These are phyloP conservation scores for Tillandsia fasciculata DNA, from an alignment of 176 grass and related monocot species.

Conservation along the genomic window DNA sequence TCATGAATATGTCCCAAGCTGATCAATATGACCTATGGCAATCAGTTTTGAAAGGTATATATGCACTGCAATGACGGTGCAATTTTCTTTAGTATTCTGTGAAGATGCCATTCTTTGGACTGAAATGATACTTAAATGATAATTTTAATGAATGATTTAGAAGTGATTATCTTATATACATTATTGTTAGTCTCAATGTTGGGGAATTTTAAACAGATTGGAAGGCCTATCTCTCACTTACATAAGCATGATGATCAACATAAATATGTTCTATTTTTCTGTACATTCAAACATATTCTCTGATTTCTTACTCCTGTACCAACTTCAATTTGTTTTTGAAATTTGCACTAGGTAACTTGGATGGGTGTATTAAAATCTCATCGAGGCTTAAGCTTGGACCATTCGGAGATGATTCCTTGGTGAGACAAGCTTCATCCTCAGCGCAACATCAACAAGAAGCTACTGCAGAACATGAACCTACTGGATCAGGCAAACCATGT, in stretches of 20 bases:
- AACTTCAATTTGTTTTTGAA: not conserved
- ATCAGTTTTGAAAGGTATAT: slow-evolving; percentile 72
- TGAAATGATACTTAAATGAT: not conserved
- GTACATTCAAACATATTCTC: not conserved
- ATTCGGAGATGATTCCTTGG: slow-evolving; percentile 51
- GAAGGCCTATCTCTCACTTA: too few species aligned
- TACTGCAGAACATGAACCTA: slow-evolving; percentile 71
- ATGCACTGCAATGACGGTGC: not conserved
- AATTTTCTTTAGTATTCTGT: too few species aligned
- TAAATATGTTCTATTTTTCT: not conserved
- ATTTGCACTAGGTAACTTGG: slow-evolving; percentile 54
- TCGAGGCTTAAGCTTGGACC: slow-evolving; percentile 82
- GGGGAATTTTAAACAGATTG: too few species aligned
- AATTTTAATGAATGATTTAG: not conserved
- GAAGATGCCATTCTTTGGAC: too few species aligned
- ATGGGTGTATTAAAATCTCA: slow-evolving; percentile 55
- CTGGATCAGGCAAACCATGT: slow-evolving; percentile 55
- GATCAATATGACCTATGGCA: slow-evolving; percentile 91
- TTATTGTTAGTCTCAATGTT: not conserved
- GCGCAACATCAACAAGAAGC: slow-evolving; percentile 33
- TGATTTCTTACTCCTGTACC: not conserved
- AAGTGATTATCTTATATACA: not conserved
- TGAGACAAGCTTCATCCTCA: slow-evolving; percentile 14
- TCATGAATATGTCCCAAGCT: slow-evolving; percentile 99
- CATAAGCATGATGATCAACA: not conserved